Conservation (phyloP, 2,329 filamentous ascomycete species). For the Aureobasidium lini region DNA sequence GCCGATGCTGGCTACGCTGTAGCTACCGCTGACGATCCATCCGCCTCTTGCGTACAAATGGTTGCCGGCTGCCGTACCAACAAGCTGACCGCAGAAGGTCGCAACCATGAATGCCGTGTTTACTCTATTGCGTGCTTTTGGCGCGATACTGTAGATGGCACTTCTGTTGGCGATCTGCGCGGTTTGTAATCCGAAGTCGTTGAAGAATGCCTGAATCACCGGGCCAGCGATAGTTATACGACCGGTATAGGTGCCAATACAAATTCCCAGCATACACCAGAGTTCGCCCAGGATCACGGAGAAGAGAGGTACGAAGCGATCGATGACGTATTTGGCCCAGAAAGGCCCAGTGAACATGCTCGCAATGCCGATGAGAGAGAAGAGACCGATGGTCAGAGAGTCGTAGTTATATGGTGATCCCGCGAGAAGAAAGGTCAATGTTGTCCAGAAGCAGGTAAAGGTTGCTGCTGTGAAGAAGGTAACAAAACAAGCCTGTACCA, state of each 20-base stretch:
- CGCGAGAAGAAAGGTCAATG: conserved; percentile 69
- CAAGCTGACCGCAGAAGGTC: conserved; percentile 67
- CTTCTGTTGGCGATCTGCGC: conserved; percentile 66
- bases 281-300: conserved; percentile 56
- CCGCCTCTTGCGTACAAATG: conserved; percentile 49
- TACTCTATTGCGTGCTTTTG: conserved; percentile 63
- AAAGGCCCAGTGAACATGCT: conserved; percentile 61
- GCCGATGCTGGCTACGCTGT: conserved; percentile 48
- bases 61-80: conserved; percentile 51
- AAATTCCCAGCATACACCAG: conserved; percentile 53
- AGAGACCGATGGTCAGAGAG: conserved; percentile 64
- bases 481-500: conserved; percentile 63
- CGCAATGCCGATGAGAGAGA: conserved; percentile 67
- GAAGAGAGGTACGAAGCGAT: conserved; percentile 61
- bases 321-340: conserved; percentile 63
- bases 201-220: conserved; percentile 61
- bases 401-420: conserved; percentile 61
- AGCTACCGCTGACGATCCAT: conserved; percentile 50
- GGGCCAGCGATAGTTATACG: conserved; percentile 61
- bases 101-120: conserved; percentile 79
- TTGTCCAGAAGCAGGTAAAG: conserved; percentile 66
- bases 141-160: conserved; percentile 63
- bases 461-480: conserved; percentile 54
- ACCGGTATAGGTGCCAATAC: conserved; percentile 63
- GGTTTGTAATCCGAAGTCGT: conserved; percentile 67